Base-by-base conservation (phyloP, 345 rosid genomes). In the Eucalyptus globulus region DNA sequence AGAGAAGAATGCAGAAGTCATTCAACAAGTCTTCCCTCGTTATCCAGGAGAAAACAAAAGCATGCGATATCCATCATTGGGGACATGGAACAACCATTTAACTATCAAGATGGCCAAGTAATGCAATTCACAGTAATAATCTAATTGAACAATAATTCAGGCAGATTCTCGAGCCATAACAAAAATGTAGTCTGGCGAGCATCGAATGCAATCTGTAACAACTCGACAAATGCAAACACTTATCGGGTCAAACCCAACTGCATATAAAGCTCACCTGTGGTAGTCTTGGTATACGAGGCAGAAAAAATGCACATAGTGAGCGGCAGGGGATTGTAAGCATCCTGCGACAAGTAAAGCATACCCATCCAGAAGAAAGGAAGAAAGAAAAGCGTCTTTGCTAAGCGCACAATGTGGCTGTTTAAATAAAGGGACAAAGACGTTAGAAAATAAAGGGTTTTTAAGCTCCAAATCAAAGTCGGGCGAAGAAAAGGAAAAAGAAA, bases 281-380 rank as follows among this genome's bases (percentile, higher is more conserved):
- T 93, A 91, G 90, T 95, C 96, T 47, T 76, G 93, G 87, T 90
- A 69, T 27, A 95, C 95, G 13, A 91, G 92, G 94, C 86, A 90
- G 86, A 95, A 96, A 87, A 95, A 96, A 92, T 92, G 97, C 11
- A 96, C 98, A 76, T 95, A 97, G 92, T 86, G 9, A 96, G 93
- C 85, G 96, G 90, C 80, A 96, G 93, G 65, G 94, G 90, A 88
- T 92, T 94, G 62, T 90, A 62, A 4, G 99, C 96, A 87, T 96
- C 97, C 90, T 94, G 92, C 10, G 94, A 94, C 49, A 95, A 49
- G 49, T 91, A 87, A 91, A 94, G 93, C 67, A 12, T 60, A 60
- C 67, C 67, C 67, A 60, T 60, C 29, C n/a, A 3, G 14, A 26
- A 60, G n/a, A 60, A 60, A 60, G 14, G 67, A 60, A 60, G 67